Conservation (phyloP, 371 early-diverging fungal genomes). For the Nematocida sp. region DNA sequence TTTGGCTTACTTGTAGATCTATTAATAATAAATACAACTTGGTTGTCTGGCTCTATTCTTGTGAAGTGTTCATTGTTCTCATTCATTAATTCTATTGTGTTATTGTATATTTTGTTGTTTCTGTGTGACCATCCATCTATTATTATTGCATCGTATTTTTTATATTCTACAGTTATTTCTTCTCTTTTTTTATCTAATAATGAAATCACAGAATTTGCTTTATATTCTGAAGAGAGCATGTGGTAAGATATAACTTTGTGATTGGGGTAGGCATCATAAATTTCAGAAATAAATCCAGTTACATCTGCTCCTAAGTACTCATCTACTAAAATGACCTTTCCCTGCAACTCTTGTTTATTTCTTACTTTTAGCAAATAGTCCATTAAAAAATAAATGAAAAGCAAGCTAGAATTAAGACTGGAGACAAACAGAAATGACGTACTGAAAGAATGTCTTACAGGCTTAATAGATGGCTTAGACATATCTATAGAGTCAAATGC, state of each 20-base stretch:
- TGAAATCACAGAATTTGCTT: background rate
- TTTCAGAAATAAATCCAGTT: slow-evolving; percentile 14
- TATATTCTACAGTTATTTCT: background rate
- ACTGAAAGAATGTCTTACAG: slow-evolving; percentile 13
- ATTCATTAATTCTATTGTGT: background rate
- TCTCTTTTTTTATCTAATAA: slow-evolving; percentile 2
- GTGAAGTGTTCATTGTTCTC: background rate
- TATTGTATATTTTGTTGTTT: background rate
- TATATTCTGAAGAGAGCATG: slow-evolving; percentile 15
- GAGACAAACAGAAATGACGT: background rate
- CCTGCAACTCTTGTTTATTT: background rate
- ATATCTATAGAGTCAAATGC: background rate
- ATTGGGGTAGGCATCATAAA: background rate
- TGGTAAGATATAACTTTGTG: slow-evolving; percentile 27
- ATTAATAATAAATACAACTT: slow-evolving; percentile 28
- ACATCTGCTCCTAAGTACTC: slow-evolving; percentile 28
- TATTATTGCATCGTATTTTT: slow-evolving; percentile 3
- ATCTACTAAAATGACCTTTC: slow-evolving; percentile 23
- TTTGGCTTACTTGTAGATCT: slow-evolving; percentile 28
- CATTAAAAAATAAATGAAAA: slow-evolving; percentile 51
- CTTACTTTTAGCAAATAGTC: slow-evolving; percentile 31
- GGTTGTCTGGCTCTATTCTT: background rate
- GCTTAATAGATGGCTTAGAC: background rate
- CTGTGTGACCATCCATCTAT: slow-evolving; percentile 38
- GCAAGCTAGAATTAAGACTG: slow-evolving; percentile 25